Base-by-base conservation (phyloP, 129 eudicot genomes). In the Mikania micrantha region DNA sequence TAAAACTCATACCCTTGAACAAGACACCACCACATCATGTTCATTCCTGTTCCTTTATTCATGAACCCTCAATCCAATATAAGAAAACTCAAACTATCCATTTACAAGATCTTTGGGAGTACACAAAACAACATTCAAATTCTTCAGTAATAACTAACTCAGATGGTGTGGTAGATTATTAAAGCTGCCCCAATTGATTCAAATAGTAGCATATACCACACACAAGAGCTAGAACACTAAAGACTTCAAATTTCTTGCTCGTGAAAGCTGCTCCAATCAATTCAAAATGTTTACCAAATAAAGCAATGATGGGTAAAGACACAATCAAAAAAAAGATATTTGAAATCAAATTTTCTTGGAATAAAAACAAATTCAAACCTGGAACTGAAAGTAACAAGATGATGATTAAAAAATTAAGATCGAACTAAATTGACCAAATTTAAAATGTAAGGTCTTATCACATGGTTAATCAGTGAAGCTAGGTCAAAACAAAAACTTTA, bases 401-500 rank as follows among this genome's bases (percentile, higher is more conserved):
- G 47, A 75, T 67, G 63, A 65, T 54, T 20, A 31, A 59, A 40
- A 38, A 53, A 28, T 50, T 3, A 64, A 64, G 71, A 64, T 62
- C 36, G 19, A 42, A 25, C 11, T 28, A 29, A 25, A 72, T 60
- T 60, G 67, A n/a, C n/a, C n/a, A n/a, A n/a, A n/a, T n/a, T n/a
- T n/a, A 72, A 61, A 61, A 50, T n/a, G 62, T 21, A 11, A 72
- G 63, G 62, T 13, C 77, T 72, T 53, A 74, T 72, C 72, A 20
- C 64, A 39, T 64, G 35, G 41, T 73, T 25, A 62, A 73, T 49
- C 28, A 41, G 35, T 4, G 31, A 31, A 36, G 53, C 53, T 64
- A 53, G 78, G 71, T 73, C 7, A 12, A 74, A 64, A 0, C 5
- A 17, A 53, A 41, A n/a, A n/a, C n/a, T n/a, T n/a, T n/a, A n/a